Conservation (phyloP, 176 grass and related monocot species). For the Phragmites australis region DNA sequence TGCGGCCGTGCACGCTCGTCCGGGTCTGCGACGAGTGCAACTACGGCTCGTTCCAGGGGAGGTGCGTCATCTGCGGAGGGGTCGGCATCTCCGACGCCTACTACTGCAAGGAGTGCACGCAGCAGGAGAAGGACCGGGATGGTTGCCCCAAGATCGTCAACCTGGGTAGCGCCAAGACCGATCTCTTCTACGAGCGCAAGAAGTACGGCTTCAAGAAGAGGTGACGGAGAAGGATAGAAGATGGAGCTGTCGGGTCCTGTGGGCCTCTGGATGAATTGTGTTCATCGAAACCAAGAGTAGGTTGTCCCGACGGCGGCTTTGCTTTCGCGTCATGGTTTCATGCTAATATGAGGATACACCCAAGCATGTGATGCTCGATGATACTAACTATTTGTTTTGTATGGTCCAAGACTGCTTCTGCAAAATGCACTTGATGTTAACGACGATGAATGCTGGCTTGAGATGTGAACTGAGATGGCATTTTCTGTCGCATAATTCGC, state of each 20-base stretch:
- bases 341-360: too few relatives aligned
- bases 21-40: constrained; percentile 86
- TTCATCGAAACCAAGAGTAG: too few relatives aligned
- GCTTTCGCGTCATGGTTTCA: too few relatives aligned
- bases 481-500: too few relatives aligned
- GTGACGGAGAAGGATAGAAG: not conserved
- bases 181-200: constrained; percentile 77
- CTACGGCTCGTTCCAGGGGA: constrained; percentile 81
- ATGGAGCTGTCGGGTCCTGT: not conserved
- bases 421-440: too few relatives aligned
- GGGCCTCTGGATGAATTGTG: too few relatives aligned
- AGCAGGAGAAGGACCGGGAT: constrained; percentile 82
- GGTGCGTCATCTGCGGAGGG: constrained; percentile 81
- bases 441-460: too few relatives aligned
- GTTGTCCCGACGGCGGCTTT: too few relatives aligned
- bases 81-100: constrained; percentile 86
- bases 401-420: too few relatives aligned
- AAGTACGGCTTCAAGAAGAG: constrained; percentile 66
- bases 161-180: constrained; percentile 80
- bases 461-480: too few relatives aligned
- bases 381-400: too few relatives aligned
- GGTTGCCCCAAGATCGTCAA: constrained; percentile 89
- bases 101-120: constrained; percentile 88
- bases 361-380: too few relatives aligned
- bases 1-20: constrained; percentile 74